Percentiles rank a stretch among this genome's conserved stretches.
Conservation (phyloP, 306 rosid species). For the Trichosanthes truncata region DNA sequence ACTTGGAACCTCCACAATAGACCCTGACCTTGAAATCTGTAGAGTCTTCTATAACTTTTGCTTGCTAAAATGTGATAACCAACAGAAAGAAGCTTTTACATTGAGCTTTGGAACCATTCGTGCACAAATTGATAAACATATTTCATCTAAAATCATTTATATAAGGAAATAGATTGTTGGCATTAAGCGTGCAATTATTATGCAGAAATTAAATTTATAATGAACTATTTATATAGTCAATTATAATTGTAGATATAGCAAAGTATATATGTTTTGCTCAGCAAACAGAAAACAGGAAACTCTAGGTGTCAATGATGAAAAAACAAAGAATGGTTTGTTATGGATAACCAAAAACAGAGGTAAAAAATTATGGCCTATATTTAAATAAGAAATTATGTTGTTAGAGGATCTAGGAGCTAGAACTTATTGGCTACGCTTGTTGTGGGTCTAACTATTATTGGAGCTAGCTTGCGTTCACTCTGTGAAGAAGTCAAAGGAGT, state of each 20-base stretch:
- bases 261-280: not conserved
- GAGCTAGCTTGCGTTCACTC: not conserved
- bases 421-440: not conserved
- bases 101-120: not conserved
- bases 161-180: not conserved
- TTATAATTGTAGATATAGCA: not conserved
- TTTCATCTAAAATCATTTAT: not conserved
- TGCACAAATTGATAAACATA: not conserved
- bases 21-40: constrained; percentile 62
- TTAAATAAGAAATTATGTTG: not conserved
- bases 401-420: not conserved
- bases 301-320: constrained; percentile 9
- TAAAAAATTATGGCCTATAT: not conserved
- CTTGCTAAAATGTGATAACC: constrained; percentile 51
- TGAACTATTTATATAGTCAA: not conserved
- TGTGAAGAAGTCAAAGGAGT: not conserved
- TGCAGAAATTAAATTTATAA: not conserved
- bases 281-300: not conserved
- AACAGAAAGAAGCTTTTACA: constrained; percentile 1
- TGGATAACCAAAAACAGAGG: not conserved
- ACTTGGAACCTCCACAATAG: constrained; percentile 55
- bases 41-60: constrained; percentile 64
- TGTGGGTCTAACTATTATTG: not conserved
- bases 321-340: not conserved
- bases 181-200: not conserved